Conservation (phyloP, 345 rosid genomes). For the thale cress (Arabidopsis thaliana) region DNA sequence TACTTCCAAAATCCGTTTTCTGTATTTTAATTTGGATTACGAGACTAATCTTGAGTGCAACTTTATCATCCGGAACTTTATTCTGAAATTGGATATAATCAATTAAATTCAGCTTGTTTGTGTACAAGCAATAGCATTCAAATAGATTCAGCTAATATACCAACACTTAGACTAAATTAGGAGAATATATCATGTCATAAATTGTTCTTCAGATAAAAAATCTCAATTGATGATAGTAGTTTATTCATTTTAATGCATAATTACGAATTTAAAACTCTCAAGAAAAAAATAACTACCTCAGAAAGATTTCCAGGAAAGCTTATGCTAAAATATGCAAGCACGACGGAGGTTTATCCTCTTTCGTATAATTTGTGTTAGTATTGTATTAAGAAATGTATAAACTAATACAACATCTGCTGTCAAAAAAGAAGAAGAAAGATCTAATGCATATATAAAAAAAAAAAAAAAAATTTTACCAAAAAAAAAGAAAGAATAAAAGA, state of each 20-base stretch:
- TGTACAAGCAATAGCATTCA: background rate
- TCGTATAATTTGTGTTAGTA: background rate
- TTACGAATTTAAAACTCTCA: background rate
- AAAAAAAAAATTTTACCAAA: constrained; percentile 3
- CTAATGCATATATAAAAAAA: background rate
- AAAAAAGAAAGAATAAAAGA: constrained; percentile 5
- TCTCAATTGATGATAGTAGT: background rate
- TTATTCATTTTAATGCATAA: background rate
- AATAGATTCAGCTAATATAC: background rate
- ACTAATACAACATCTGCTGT: background rate
- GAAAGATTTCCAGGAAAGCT: background rate
- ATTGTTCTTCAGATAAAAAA: background rate
- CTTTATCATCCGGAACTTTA: no score
- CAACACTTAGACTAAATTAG: background rate
- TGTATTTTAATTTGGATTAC: background rate
- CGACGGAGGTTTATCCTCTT: constrained; percentile 28
- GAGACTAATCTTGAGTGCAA: constrained; percentile 1
- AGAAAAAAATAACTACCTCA: background rate
- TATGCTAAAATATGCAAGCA: constrained; percentile 34
- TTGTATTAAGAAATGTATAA: background rate
- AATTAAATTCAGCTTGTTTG: background rate
- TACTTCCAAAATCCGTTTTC: background rate
- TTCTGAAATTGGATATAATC: no score
- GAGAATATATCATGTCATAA: background rate
- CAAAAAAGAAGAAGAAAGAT: no score